A percentile compares a stretch with the other conserved stretches of the same genome.
Evolutionary conservation across 1,284 basidiomycete genomes (phyloP).

Genomic region (Pascua sp.): DNA sequence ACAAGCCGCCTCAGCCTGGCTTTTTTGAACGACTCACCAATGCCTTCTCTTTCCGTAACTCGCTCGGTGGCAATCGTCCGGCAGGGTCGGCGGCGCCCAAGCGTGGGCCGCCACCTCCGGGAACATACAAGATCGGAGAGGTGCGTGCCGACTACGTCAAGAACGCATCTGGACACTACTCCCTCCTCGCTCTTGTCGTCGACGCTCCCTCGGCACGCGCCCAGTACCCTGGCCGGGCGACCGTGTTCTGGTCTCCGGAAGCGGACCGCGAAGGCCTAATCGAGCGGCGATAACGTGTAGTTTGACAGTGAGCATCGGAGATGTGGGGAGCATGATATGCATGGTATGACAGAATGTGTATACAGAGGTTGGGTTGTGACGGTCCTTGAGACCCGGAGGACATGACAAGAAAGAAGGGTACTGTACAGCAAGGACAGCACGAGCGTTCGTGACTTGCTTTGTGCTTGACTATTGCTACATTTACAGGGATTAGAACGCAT

Average conservation of each 20-base stretch:
- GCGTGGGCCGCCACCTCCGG: slow-evolving; percentile 33
- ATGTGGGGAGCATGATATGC: neutral
- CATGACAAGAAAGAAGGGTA: too few species aligned
- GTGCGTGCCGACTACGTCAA: slow-evolving; percentile 49
- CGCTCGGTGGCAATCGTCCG: neutral
- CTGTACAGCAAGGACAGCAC: too few species aligned
- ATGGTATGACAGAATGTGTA: neutral
- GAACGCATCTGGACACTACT: slow-evolving; percentile 42
- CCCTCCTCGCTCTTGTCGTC: slow-evolving; percentile 42
- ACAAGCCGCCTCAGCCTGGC: slow-evolving; percentile 5
- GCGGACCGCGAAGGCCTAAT: slow-evolving; percentile 43
- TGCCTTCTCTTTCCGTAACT: slow-evolving; percentile 4
- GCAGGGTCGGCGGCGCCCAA: slow-evolving; percentile 11
- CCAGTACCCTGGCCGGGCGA: slow-evolving; percentile 39
- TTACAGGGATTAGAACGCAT: too few species aligned
- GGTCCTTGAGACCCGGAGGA: too few species aligned
- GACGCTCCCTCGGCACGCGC: slow-evolving; percentile 41
- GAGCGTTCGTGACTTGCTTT: too few species aligned
- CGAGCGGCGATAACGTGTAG: slow-evolving; percentile 12
- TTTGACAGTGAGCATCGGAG: too few species aligned
- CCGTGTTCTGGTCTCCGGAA: slow-evolving; percentile 43
- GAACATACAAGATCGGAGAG: slow-evolving; percentile 48
- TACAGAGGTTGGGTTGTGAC: too few species aligned
- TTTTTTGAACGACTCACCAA: slow-evolving; percentile 7
- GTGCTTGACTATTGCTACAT: too few species aligned